A percentile compares a stretch with the other conserved stretches of the same genome.
These are phyloP conservation scores for Russula vinacea DNA, from an alignment of 768 basidiomycete species.

Conservation along the genomic window DNA sequence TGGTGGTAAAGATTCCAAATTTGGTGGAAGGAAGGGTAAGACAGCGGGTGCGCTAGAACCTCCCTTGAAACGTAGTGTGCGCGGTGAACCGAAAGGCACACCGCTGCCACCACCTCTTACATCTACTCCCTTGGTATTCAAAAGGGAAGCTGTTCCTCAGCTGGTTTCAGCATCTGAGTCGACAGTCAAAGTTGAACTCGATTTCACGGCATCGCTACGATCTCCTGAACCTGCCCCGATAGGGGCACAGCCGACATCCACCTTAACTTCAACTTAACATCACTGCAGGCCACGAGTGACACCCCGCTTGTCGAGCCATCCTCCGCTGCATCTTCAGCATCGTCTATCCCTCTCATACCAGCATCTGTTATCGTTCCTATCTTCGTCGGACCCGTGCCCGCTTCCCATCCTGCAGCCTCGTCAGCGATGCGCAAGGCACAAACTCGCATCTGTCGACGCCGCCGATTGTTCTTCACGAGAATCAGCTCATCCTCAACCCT, in stretches of 20 bases:
- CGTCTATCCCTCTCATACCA: constrained; percentile 35
- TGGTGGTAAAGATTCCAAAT: constrained; percentile 42
- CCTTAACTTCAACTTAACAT: constrained; percentile 31
- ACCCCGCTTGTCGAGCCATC: background rate
- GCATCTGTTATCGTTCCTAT: constrained; percentile 68
- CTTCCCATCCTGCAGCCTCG: constrained; percentile 54
- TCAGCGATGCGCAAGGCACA: constrained; percentile 39
- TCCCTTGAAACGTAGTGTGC: constrained; percentile 65
- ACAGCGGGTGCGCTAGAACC: constrained; percentile 50
- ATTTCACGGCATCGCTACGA: constrained; percentile 28
- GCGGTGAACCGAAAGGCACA: constrained; percentile 55
- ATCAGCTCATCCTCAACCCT: constrained; percentile 80
- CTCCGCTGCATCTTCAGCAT: constrained; percentile 12
- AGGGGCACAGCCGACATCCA: constrained; percentile 3
- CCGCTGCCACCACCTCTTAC: constrained; percentile 69
- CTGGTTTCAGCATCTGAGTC: constrained; percentile 13
- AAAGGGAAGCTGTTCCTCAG: constrained; percentile 35
- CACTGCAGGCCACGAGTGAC: background rate
- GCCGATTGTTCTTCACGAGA: constrained; percentile 81
- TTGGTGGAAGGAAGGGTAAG: constrained; percentile 60
- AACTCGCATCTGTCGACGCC: constrained; percentile 37
- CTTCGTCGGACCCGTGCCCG: constrained; percentile 67
- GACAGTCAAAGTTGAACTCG: constrained; percentile 33
- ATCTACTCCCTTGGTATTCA: constrained; percentile 56
- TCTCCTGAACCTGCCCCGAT: constrained; percentile 25